Evolutionary conservation across 202 grass and related monocot species (phyloP), one percentile per base, ranked within the genome.

Genomic region (Schoenoplectus tabernaemontani): DNA sequence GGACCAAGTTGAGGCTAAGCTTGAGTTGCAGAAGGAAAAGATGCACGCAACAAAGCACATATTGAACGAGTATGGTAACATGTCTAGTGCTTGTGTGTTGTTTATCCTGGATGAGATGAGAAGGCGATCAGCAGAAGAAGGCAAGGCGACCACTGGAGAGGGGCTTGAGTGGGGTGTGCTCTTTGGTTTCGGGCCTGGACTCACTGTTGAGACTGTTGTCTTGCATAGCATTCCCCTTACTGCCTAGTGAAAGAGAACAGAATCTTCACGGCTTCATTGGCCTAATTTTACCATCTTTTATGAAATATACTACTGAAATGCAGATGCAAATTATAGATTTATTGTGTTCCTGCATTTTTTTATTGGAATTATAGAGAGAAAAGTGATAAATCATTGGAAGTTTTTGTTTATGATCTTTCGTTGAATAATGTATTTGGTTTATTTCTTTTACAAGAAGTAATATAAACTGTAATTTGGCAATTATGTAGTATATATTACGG

Each of bases 91-190:
- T 1, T 94, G 91, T 78, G 91, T 91, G 3, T 80, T 91, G 44
- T 94, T 94, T 56, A 89, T 94, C 83, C 87, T 94, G 38, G 92
- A 94, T 42, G 92, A 94, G 85, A 94, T 91, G 87, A 85, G 89
- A 57, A 87, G 78, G 82, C 85, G 85, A 22, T 94, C 92, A 5
- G 83, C 73, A 2, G 86, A 91, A 83, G 92, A 94, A 16, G 92
- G 89, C 8, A 54, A 77, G 6, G 17, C 71, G 24, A 95, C 89
- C 50, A 95, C 89, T 16, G 88, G 86, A 9, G 91, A 93, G 41
- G 91, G 88, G 1, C 66, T 90, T 36, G 86, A 93, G 9, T 90
- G 86, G 91, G 91, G 91, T 3, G 91, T 93, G 3, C 88, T 93
- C 32, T 90, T 93, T 42, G 88, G 87, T 7, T 95, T 95, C 37